Conservation (phyloP, 1,139 yeast species). For the Tardiomyces blankii region DNA sequence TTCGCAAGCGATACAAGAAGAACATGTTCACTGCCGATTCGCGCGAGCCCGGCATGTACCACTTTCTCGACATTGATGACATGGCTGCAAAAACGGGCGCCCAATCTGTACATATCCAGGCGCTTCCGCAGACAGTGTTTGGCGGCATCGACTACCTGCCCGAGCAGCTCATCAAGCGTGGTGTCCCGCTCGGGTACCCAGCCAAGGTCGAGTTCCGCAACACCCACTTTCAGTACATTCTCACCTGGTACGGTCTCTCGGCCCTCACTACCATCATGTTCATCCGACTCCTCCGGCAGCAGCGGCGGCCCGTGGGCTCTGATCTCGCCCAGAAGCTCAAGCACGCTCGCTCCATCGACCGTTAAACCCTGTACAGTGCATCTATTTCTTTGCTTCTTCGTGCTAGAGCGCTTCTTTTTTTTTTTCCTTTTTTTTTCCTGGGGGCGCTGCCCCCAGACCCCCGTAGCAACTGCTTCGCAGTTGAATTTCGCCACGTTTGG, state of each 20-base stretch:
- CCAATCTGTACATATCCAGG: slow-evolving; percentile 70
- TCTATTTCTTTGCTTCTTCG: too few species aligned
- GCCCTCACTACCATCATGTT: slow-evolving; percentile 59
- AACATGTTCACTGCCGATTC: slow-evolving; percentile 72
- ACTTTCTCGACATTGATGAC: slow-evolving; percentile 66
- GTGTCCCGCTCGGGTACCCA: slow-evolving; percentile 80
- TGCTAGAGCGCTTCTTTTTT: too few species aligned
- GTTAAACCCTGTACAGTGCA: too few species aligned
- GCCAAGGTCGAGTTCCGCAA: slow-evolving; percentile 76
- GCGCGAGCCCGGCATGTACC: slow-evolving; percentile 44
- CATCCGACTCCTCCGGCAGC: slow-evolving; percentile 35
- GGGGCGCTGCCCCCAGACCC: too few species aligned
- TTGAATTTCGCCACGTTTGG: too few species aligned
- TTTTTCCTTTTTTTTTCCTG: too few species aligned
- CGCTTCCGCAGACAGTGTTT: slow-evolving; percentile 42
- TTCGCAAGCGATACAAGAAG: slow-evolving; percentile 59
- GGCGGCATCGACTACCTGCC: slow-evolving; percentile 36
- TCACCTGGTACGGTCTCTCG: slow-evolving; percentile 91
- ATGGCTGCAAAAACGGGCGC: slow-evolving; percentile 65
- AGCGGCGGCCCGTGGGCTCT: neutral
- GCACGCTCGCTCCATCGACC: slow-evolving; percentile 13
- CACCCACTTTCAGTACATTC: slow-evolving; percentile 82
- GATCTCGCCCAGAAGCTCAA: slow-evolving; percentile 13
- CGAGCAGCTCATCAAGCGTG: slow-evolving; percentile 42
- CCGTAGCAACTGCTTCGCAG: too few species aligned